Conservation (phyloP, 805 yeast species). For the Komagataella ulmi region DNA sequence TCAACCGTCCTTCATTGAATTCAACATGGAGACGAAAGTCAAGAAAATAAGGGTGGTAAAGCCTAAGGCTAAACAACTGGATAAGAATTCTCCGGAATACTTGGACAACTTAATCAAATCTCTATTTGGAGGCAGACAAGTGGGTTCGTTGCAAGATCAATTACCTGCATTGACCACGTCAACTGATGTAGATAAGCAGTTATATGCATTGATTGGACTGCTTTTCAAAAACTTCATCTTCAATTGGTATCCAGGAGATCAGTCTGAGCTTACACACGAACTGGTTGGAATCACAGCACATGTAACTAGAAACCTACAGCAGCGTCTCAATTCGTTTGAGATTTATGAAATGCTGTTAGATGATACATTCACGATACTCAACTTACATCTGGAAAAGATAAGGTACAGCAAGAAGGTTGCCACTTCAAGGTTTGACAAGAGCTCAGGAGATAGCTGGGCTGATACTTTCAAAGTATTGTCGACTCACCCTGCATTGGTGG, state of each 20-base stretch:
- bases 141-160: constrained; percentile 4
- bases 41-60: background rate
- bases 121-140: constrained; percentile 3
- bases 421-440: constrained; percentile 7
- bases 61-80: background rate
- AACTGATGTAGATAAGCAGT: constrained; percentile 24
- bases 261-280: constrained; percentile 27
- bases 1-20: background rate
- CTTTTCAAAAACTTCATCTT: constrained; percentile 31
- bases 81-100: constrained; percentile 13
- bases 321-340: constrained; percentile 17
- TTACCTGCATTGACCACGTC: constrained; percentile 27
- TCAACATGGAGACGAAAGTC: background rate
- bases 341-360: constrained; percentile 25
- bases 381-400: constrained; percentile 11
- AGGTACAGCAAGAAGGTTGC: constrained; percentile 2
- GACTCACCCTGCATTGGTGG: background rate
- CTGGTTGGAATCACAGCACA: constrained; percentile 24
- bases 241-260: constrained; percentile 29
- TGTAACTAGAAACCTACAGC: constrained; percentile 24
- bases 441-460: background rate
- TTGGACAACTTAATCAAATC: constrained; percentile 8
- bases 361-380: constrained; percentile 27
- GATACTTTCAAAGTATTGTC: background rate
- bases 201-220: constrained; percentile 32